Conservation (phyloP, 208 protist genomes). For the Novymonas esmeraldas region DNA sequence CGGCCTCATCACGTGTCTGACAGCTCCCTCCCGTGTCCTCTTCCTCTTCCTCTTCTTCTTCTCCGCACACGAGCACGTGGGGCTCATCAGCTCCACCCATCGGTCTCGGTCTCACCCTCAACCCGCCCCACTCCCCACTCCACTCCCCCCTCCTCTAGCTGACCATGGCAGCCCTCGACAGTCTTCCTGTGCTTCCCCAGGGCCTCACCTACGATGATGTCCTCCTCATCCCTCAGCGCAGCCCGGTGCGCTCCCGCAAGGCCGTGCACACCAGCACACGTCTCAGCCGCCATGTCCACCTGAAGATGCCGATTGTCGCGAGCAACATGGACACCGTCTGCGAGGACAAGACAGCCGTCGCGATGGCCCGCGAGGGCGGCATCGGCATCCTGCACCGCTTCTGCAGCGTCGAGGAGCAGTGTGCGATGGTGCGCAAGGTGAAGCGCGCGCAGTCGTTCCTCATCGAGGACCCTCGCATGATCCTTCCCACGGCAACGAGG, state of each 20-base stretch:
- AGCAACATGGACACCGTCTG: conserved; percentile 94
- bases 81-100: neutral
- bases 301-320: conserved; percentile 88
- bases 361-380: conserved; percentile 88
- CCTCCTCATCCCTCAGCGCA: conserved; percentile 86
- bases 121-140: neutral
- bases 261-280: conserved; percentile 63
- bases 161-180: conserved; percentile 38
- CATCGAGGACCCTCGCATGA: conserved; percentile 87
- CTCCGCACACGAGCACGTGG: neutral
- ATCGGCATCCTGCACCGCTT: conserved; percentile 93
- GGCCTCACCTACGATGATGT: conserved; percentile 92
- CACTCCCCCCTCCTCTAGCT: neutral
- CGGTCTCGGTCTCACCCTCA: neutral
- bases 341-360: conserved; percentile 86
- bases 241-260: conserved; percentile 69
- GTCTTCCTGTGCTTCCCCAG: conserved; percentile 42
- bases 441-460: conserved; percentile 92
- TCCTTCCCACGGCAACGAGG: conserved; percentile 61
- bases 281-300: conserved; percentile 72
- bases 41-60: neutral
- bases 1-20: neutral
- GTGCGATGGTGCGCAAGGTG: conserved; percentile 85
- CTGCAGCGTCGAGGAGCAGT: conserved; percentile 88
- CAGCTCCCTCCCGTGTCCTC: neutral